These are phyloP conservation scores for Neopestalotiopsis rosae DNA, from an alignment of 2,329 filamentous ascomycete genomes.

Conservation along the genomic window DNA sequence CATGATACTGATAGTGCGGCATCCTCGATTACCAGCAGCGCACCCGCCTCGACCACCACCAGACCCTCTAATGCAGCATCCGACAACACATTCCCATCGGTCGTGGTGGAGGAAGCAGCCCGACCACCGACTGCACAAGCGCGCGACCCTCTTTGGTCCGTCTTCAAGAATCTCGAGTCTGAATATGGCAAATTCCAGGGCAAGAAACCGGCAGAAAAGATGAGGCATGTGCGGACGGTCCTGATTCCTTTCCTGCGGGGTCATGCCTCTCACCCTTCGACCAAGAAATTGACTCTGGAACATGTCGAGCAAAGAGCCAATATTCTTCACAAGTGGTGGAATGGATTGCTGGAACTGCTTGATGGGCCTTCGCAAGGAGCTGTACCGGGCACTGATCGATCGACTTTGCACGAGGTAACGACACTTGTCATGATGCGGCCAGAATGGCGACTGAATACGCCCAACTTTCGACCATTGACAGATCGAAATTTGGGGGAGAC, in stretches of 20 bases:
- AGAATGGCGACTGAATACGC: constrained; percentile 82
- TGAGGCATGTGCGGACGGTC: constrained; percentile 73
- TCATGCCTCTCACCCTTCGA: constrained; percentile 72
- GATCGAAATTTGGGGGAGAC: constrained; percentile 58
- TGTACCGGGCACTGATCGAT: constrained; percentile 83
- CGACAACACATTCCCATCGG: constrained; percentile 30
- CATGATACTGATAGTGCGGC: constrained; percentile 45
- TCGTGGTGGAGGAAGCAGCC: neutral
- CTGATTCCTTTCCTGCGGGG: constrained; percentile 80
- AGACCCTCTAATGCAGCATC: constrained; percentile 36
- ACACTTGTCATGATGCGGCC: constrained; percentile 85
- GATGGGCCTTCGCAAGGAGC: constrained; percentile 69
- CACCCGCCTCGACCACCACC: constrained; percentile 45
- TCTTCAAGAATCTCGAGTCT: constrained; percentile 60
- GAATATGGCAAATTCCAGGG: constrained; percentile 64
- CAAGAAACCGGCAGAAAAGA: constrained; percentile 76
- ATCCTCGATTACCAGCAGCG: constrained; percentile 53
- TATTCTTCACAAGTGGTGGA: constrained; percentile 93
- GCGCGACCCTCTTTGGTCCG: constrained; percentile 60
- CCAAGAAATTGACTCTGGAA: constrained; percentile 69
- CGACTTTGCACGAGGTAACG: constrained; percentile 78
- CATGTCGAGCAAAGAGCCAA: constrained; percentile 81
- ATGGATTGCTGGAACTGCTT: constrained; percentile 78
- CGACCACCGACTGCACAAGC: constrained; percentile 27
- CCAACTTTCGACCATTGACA: constrained; percentile 66